Conservation (phyloP, 2,329 filamentous ascomycete species). For the Fusarium tanahbumbuense region DNA sequence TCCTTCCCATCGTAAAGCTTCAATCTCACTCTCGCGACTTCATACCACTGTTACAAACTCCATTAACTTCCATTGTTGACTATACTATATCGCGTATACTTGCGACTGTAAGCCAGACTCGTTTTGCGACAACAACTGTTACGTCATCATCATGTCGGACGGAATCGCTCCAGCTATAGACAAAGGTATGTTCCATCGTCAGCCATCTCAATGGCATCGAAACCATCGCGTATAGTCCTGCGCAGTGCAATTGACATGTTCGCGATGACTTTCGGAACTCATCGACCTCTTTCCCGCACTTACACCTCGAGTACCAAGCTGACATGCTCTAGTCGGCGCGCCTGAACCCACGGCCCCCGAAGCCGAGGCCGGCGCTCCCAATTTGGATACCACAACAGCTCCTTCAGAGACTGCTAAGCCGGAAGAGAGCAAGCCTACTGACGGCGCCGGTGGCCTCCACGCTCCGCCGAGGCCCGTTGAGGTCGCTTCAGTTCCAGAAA, state of each 20-base stretch:
- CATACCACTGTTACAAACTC: conserved; percentile 20
- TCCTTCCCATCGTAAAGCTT: conserved; percentile 32
- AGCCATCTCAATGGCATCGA: conserved; percentile 22
- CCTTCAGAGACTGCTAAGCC: conserved; percentile 38
- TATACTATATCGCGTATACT: conserved; percentile 21
- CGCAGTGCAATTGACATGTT: conserved; percentile 32
- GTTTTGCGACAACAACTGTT: conserved; percentile 42
- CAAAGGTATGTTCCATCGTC: conserved; percentile 49
- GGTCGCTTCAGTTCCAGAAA: conserved; percentile 52
- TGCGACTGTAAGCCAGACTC: conserved; percentile 32
- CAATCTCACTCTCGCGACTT: conserved; percentile 14
- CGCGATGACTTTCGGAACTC: conserved; percentile 1
- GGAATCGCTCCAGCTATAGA: conserved; percentile 51
- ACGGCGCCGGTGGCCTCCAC: conserved; percentile 28
- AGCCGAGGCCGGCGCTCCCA: conserved; percentile 45
- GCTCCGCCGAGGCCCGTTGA: conserved; percentile 51
- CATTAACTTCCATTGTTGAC: conserved; percentile 13
- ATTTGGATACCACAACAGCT: conserved; percentile 42
- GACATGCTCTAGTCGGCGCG: conserved; percentile 45
- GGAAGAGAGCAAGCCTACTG: conserved; percentile 37
- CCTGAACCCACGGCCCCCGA: conserved; percentile 47
- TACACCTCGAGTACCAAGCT: conserved; percentile 23
- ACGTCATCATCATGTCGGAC: conserved; percentile 53
- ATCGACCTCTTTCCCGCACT: not conserved
- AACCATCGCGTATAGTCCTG: conserved; percentile 1